Evolutionary conservation across 2,329 filamentous ascomycete species (phyloP), one percentile per base, ranked within the genome.

Genomic region (Nothophoma quercina): DNA sequence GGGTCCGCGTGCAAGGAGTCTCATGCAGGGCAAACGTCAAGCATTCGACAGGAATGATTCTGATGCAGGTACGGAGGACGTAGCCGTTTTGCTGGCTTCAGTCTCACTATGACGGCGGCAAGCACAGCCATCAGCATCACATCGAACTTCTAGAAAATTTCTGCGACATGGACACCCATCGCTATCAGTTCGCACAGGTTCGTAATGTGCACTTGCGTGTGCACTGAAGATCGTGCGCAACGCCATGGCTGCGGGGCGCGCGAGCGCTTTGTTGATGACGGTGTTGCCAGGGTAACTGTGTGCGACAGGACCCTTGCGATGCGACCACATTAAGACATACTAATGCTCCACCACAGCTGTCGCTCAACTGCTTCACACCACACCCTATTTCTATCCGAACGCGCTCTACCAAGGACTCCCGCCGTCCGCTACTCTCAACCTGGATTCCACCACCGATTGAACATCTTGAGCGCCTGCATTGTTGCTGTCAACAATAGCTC

Each of bases 321-420:
- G n/a, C 13, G 47, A 45, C 28, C 42, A 21, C 30, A 23, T 42
- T 32, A 13, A 16, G 32, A 29, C 41, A 41, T 50, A 41, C 16
- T 23, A 38, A 35, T 19, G 25, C 46, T 25, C 33, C 30, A 12
- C 5, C 16, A 28, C 46, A 39, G 38, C 46, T n/a, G 38, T 38
- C 35, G 35, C 29, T n/a, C 39, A 51, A 25, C 41, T 52, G 48
- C 58, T 44, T 47, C 51, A 59, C 41, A 34, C 48, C 46, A 56
- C 42, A 51, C 49, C 58, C 56, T 68, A 73, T 72, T 72, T 36
- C 69, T 72, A 70, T 57, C 59, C 26, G 38, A 47, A 53, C 47
- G 19, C 42, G 35, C 47, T 58, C 35, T 56, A 55, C 52, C 64
- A 56, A 55, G 57, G 64, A 62, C 52, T 58, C 29, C 60, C 49